phyloP scores from a whole-genome alignment of 495 filamentous ascomycete species.

The Aspergillus leporis region DNA sequence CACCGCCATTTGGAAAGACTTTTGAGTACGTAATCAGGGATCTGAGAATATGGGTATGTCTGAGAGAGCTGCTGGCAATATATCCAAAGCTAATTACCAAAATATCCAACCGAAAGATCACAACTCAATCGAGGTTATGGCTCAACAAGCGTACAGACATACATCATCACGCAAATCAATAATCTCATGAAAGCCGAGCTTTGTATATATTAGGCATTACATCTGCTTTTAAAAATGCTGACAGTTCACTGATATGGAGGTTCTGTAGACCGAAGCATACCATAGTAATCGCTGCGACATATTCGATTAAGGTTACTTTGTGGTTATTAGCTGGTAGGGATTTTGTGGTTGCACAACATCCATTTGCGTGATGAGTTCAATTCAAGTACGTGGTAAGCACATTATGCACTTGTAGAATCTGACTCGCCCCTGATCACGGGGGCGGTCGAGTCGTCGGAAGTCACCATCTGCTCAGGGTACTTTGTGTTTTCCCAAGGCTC shows the following conservation, averaged over 20 bases:
- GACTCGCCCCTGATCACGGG: background rate
- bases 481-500: conserved; percentile 35
- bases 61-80: no score
- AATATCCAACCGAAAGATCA: no score
- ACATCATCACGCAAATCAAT: background rate
- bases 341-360: background rate
- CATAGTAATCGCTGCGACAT: no score
- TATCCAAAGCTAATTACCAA: no score
- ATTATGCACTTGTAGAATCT: background rate
- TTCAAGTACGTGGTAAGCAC: background rate
- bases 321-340: background rate
- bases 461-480: conserved; percentile 26
- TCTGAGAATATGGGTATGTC: no score
- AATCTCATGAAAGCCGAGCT: background rate
- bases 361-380: no score
- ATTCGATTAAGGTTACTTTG: background rate
- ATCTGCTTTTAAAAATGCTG: background rate
- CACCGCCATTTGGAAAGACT: no score
- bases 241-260: no score
- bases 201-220: background rate
- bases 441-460: background rate
- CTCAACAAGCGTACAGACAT: no score
- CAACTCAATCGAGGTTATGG: no score
- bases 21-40: no score
- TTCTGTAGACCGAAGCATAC: no score